Evolutionary conservation across 2,329 filamentous ascomycete species (phyloP), one percentile per base, ranked within the genome.

Genomic region (Harringtonia lauricola): DNA sequence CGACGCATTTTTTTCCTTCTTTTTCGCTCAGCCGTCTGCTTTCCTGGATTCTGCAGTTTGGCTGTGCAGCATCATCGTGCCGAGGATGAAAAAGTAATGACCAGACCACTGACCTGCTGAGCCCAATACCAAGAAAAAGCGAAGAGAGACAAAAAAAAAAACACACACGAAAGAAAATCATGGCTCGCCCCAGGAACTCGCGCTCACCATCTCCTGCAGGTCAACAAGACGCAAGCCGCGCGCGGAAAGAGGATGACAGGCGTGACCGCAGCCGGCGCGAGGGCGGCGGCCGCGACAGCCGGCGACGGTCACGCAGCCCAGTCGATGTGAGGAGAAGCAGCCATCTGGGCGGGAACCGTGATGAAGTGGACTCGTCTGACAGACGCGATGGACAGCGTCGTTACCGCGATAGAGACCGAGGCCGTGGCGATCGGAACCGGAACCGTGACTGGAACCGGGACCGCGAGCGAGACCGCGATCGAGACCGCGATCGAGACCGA

Each of bases 151-250:
- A 33, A 7, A 36, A 37, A 26, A 35, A 19, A 3, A 22, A 42
- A 28, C 15, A 26, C 21, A 38, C 15, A 9, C 21, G 19, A 8
- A 36, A 44, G 31, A 21, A 29, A 54, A 55, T 51, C 49, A 79
- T 79, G 74, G 73, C 72, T 76, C 74, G 74, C 66, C 74, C 68
- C 66, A 76, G 70, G 73, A 73, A 76, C 70, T 76, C 74, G 68
- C 74, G 85, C 84, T 90, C 85, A 89, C 86, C 85, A 85, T 87
- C 83, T 80, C 83, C 83, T 81, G 80, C 82, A 88, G 84, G 83
- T 74, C 81, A 84, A 61, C 74, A 76, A 65, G 80, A 79, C 65
- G 78, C 80, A 59, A 81, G 79, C 68, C 83, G 78, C 67, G 76
- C 66, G 58, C 74, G 72, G 56, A 74, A 79, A 64, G 71, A 74